Conservation (phyloP, 2,329 filamentous ascomycete genomes). For the Rhynchosporium secalis region DNA sequence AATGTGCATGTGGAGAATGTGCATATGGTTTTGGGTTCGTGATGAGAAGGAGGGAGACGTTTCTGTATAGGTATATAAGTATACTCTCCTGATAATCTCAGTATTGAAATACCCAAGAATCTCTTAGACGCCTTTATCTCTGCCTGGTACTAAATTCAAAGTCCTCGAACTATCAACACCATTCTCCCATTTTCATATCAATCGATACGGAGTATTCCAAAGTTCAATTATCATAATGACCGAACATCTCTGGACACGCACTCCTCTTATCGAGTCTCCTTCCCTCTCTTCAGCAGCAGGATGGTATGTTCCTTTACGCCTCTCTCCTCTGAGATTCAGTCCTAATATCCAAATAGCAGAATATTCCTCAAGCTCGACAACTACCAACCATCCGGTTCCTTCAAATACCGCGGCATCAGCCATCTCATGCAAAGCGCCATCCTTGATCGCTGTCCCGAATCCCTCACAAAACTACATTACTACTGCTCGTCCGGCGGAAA, state of each 20-base stretch:
- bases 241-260: slow-evolving; percentile 32
- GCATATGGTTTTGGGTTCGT: not conserved
- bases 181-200: not conserved
- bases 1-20: not conserved
- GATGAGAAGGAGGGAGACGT: not conserved
- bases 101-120: not conserved
- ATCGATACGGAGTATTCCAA: not conserved
- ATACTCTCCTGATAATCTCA: not conserved
- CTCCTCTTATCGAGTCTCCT: slow-evolving; percentile 33
- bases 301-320: slow-evolving; percentile 27
- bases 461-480: slow-evolving; percentile 31
- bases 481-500: slow-evolving; percentile 82
- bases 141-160: no score
- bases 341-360: slow-evolving; percentile 40
- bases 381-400: slow-evolving; percentile 79
- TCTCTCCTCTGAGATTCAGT: not conserved
- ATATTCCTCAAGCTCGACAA: slow-evolving; percentile 85
- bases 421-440: slow-evolving; percentile 62
- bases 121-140: not conserved
- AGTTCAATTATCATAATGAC: slow-evolving; percentile 16
- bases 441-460: not conserved
- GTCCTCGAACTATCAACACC: not conserved
- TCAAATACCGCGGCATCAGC: slow-evolving; percentile 79
- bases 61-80: not conserved
- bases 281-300: slow-evolving; percentile 33